These are phyloP conservation scores for Ogataea ganodermae DNA, from an alignment of 805 yeast genomes.

Conservation along the genomic window DNA sequence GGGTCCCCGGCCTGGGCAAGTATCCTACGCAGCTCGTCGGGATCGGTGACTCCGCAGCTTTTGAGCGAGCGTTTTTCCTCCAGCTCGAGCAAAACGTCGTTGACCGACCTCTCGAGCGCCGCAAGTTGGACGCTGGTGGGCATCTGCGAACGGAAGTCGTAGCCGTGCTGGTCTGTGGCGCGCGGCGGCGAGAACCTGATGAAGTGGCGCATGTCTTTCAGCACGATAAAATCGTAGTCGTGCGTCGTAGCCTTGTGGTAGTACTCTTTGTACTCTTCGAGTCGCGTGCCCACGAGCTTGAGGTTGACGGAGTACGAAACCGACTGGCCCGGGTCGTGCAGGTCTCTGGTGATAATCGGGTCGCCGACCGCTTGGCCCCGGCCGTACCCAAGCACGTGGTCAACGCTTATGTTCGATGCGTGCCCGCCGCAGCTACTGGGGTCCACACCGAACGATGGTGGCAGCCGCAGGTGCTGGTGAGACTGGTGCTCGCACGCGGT, in stretches of 20 bases:
- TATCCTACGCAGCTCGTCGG: not conserved
- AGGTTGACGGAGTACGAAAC: constrained; percentile 55
- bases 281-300: constrained; percentile 51
- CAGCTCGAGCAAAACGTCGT: constrained; percentile 8
- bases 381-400: constrained; percentile 55
- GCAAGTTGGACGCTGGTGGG: constrained; percentile 17
- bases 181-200: constrained; percentile 25
- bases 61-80: constrained; percentile 10
- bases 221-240: constrained; percentile 28
- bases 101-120: constrained; percentile 9
- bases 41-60: constrained; percentile 16
- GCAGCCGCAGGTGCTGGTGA: constrained; percentile 37
- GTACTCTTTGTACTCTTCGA: constrained; percentile 29
- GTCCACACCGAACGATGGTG: constrained; percentile 45
- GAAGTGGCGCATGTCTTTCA: constrained; percentile 23
- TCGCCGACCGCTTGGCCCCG: constrained; percentile 50
- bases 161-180: not conserved
- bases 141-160: constrained; percentile 11
- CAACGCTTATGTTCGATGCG: constrained; percentile 29
- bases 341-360: constrained; percentile 53
- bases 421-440: constrained; percentile 26
- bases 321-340: constrained; percentile 41
- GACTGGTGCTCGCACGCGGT: constrained; percentile 48
- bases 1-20: not conserved
- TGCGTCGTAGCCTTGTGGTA: constrained; percentile 20